Evolutionary conservation across 352 stramenopile genomes (phyloP).

Genomic region (Pythium utonaiense): DNA sequence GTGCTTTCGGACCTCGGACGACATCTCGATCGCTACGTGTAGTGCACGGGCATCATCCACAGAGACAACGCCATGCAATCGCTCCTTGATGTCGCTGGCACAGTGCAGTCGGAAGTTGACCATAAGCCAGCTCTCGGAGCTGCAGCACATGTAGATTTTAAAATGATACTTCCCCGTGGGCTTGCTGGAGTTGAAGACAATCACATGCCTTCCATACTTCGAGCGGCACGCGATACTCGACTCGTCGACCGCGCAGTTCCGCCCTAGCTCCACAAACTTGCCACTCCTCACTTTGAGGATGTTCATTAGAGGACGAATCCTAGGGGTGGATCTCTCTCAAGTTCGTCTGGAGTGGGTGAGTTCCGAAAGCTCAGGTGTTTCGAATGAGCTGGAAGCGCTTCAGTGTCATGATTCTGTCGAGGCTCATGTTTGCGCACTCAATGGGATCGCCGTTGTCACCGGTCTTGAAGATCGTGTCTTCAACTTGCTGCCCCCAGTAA

Average conservation of each 20-base stretch:
- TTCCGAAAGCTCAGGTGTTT: conserved; percentile 22
- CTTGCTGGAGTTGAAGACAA: conserved; percentile 31
- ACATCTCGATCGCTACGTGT: conserved; percentile 1
- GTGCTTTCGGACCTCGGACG: conserved; percentile 12
- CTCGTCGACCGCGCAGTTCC: conserved; percentile 27
- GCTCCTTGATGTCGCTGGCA: conserved; percentile 11
- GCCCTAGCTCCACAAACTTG: conserved; percentile 25
- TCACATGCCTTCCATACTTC: conserved; percentile 25
- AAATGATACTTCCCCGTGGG: conserved; percentile 35
- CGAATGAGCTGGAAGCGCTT: conserved; percentile 22
- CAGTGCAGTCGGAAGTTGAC: conserved; percentile 30
- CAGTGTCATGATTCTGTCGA: conserved; percentile 22
- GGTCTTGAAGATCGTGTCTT: conserved; percentile 17
- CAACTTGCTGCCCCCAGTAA: conserved; percentile 1
- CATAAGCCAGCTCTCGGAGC: conserved; percentile 26
- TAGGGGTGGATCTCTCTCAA: background rate
- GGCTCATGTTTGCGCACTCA: too few species aligned
- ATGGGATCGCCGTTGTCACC: background rate
- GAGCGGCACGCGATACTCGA: conserved; percentile 25
- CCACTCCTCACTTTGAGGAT: conserved; percentile 19
- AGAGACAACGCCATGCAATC: conserved; percentile 6
- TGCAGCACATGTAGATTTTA: conserved; percentile 28
- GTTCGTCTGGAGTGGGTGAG: background rate
- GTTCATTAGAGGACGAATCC: conserved; percentile 26
- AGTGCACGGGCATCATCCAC: background rate